These are phyloP conservation scores for Beauveria rudraprayagi DNA, from an alignment of 2,329 filamentous ascomycete species.

Conservation along the genomic window DNA sequence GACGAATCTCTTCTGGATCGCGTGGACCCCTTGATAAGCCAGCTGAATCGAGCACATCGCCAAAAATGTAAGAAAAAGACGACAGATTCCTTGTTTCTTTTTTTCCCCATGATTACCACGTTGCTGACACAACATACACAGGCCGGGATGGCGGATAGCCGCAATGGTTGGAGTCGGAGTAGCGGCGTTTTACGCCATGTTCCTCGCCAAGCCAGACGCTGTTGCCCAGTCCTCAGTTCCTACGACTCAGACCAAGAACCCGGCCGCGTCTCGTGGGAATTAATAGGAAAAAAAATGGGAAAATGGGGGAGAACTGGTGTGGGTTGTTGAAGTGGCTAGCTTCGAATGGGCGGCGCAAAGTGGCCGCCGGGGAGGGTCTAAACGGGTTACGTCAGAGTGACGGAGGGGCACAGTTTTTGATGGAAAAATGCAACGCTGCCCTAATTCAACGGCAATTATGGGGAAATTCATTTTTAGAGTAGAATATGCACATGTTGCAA, in stretches of 20 bases:
- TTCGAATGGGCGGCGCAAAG: not conserved
- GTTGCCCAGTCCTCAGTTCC: not conserved
- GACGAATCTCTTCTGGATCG: not conserved
- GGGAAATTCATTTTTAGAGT: no score
- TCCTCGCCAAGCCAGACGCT: not conserved
- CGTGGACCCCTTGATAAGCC: not conserved
- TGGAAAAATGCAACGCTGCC: not conserved
- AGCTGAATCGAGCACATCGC: not conserved
- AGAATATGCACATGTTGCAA: no score
- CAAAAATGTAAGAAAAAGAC: not conserved
- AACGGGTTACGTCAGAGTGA: no score
- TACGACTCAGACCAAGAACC: slow-evolving; percentile 1
- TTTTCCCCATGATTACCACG: no score
- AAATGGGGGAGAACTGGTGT: not conserved
- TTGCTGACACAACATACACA: not conserved
- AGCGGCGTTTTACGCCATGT: not conserved
- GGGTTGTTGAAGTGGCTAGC: not conserved
- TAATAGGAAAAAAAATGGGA: not conserved
- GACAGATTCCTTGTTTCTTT: no score
- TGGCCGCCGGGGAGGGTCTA: no score
- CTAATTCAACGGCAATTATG: no score
- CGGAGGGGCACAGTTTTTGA: not conserved
- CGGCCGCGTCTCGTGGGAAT: not conserved
- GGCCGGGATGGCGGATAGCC: slow-evolving; percentile 4
- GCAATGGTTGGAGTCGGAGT: not conserved